Evolutionary conservation across 257 asterid species (phyloP), one percentile per base, ranked within the genome.

Genomic region (Linaria vulgaris): DNA sequence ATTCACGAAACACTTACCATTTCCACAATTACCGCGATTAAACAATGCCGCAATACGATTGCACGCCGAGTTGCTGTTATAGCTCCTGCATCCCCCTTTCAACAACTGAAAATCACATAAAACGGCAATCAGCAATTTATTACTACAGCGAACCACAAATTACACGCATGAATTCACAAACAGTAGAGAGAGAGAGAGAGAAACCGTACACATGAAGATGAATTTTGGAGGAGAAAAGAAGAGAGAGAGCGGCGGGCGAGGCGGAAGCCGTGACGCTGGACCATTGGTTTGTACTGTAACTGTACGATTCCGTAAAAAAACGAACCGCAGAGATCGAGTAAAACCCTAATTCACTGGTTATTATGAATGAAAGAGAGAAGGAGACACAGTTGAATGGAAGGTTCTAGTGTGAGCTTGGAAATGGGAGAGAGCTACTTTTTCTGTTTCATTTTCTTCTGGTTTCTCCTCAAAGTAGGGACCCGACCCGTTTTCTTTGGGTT

Each of bases 241-340:
- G 74, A 68, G 75, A 72, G 63, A 56, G 80, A 79, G 56, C 88
- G 80, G 64, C 83, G 91, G 47, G 84, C 87, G 62, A 80, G 79
- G 37, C 85, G 82, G 79, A 81, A 66, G 75, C 76, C 78, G 55
- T 73, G 76, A 25, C 80, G 77, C 67, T 85, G 82, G 69, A 72
- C 81, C 95, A 86, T 86, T 67, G 77, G 41, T 60, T 24, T 58
- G 68, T 61, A 12, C 67, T 66, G 72, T 15, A 56, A 61, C 25
- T 52, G 53, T 6, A 48, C 31, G 13, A 27, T 56, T 27, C 19
- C 4, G 16, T 14, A 10, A 15, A 37, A 55, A 53, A 55, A 12
- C 21, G 76, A 12, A 16, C 13, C 68, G 64, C 20, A 74, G 61
- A 46, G 56, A 71, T 65, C 46, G 52, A 43, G 14, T 74, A 22